A percentile compares a stretch with the other conserved stretches of the same genome.
phyloP scores from a whole-genome alignment of 805 yeast genomes.

The Zygoascus biomembranicola region DNA sequence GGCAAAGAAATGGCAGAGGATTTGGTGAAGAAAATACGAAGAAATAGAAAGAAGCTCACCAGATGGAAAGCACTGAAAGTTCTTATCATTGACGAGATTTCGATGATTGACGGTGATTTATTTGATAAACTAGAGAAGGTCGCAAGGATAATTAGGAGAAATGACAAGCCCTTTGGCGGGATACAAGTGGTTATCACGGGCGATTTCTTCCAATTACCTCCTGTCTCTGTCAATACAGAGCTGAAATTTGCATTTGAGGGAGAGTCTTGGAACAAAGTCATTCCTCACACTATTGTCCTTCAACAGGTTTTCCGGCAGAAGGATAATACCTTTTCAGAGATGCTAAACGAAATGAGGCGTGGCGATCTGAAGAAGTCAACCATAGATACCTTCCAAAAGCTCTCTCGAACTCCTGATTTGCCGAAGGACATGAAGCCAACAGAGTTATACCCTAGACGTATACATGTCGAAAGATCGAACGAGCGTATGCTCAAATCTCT shows the following conservation, averaged over 20 bases:
- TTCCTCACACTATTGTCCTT: constrained; percentile 60
- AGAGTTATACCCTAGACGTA: constrained; percentile 77
- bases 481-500: constrained; percentile 40
- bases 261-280: constrained; percentile 53
- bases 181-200: constrained; percentile 84
- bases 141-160: constrained; percentile 50
- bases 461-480: constrained; percentile 78
- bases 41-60: constrained; percentile 34
- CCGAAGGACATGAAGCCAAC: constrained; percentile 82
- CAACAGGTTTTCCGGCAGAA: constrained; percentile 81
- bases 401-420: constrained; percentile 49
- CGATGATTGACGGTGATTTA: constrained; percentile 79
- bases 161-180: constrained; percentile 79
- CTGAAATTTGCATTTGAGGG: constrained; percentile 68
- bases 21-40: constrained; percentile 40
- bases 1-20: constrained; percentile 43
- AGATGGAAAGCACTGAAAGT: constrained; percentile 65
- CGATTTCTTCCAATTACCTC: constrained; percentile 93
- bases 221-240: constrained; percentile 40
- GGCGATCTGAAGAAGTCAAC: constrained; percentile 54
- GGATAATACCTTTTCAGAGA: constrained; percentile 63
- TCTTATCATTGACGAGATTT: constrained; percentile 81
- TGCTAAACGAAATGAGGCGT: constrained; percentile 71
- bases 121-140: constrained; percentile 64
- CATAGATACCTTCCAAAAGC: constrained; percentile 37